Evolutionary conservation across 805 yeast species (phyloP), one percentile per base, ranked within the genome.

Genomic region (Metschnikowia dekortorum): DNA sequence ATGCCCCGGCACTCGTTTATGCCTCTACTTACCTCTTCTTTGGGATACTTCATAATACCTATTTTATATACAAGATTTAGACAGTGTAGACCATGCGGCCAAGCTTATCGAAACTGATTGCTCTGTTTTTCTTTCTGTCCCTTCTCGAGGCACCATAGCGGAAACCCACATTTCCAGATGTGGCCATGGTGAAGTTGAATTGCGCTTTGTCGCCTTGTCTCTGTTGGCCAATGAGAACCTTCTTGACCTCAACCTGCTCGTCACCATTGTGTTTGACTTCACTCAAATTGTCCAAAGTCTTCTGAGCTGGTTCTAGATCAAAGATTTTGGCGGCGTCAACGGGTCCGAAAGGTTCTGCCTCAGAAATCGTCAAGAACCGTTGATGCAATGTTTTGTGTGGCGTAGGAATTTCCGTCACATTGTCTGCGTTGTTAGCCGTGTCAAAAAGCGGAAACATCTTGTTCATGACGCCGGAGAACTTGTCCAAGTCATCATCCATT

Each of bases 301-400:
- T 82, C 44, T 82, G 80, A 30, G 98, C 97, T n/a, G 96, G 96
- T 65, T 88, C 91, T 56, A 92, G 76, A 39, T 79, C 90, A 55
- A 89, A 81, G 37, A 86, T 80, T 50, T 82, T 74, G 45, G 99
- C 97, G 11, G 99, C 97, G 64, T 94, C 98, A 6, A 90, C 78
- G 5, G 97, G 96, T 6, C 97, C 97, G 65, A 92, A 91, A 8
- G 96, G 96, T 71, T 90, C 96, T 29, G 90, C 84, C 70, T 92
- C 99, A 8, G 96, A 92, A 65, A 92, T 84, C 10, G 96, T 86
- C 64, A 89, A 70, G 74, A 91, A 91, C 56, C 92, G 77, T 56
- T 95, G 89, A 55, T 82, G 83, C 55, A 85, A 74, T 2, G 96
- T 87, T 69, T 85, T 88, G 56, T 82, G 79, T 32, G 96, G 96